A percentile compares a stretch with the other conserved stretches of the same genome.
Evolutionary conservation across 2,329 filamentous ascomycete species (phyloP).

Genomic region (Septoria linicola): DNA sequence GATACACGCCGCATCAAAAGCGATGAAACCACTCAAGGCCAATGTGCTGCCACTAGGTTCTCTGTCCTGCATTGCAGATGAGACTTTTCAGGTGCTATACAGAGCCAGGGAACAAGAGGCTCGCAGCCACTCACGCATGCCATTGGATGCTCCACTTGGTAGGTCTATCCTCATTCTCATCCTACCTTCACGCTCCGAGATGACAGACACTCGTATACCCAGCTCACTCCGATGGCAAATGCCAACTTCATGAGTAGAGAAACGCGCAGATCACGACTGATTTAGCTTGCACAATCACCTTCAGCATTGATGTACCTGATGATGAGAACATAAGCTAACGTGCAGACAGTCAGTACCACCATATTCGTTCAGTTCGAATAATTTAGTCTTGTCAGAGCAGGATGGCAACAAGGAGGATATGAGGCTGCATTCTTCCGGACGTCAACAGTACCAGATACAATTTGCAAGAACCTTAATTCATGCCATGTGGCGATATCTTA

Average conservation of each 20-base stretch:
- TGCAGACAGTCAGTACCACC: background rate
- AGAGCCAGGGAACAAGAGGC: too few relatives aligned
- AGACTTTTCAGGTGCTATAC: background rate
- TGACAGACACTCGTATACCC: conserved; percentile 14
- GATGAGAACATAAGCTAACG: background rate
- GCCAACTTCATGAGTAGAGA: conserved; percentile 1
- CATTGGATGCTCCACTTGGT: background rate
- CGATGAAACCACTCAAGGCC: background rate
- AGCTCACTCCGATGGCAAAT: conserved; percentile 18
- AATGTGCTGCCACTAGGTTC: too few relatives aligned
- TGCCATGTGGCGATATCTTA: background rate
- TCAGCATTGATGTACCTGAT: background rate
- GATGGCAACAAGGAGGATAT: background rate
- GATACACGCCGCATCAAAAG: background rate
- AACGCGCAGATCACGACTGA: conserved; percentile 15
- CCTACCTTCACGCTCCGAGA: conserved; percentile 3
- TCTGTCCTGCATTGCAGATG: background rate
- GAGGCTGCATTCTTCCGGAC: too few relatives aligned
- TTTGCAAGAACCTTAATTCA: background rate
- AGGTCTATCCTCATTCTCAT: background rate
- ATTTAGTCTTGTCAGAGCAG: background rate
- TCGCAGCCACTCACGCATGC: background rate
- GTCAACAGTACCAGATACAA: background rate
- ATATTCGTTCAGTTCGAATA: background rate
- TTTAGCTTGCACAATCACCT: background rate